Conservation (phyloP, 2,329 filamentous ascomycete species). For the Alternaria solani region DNA sequence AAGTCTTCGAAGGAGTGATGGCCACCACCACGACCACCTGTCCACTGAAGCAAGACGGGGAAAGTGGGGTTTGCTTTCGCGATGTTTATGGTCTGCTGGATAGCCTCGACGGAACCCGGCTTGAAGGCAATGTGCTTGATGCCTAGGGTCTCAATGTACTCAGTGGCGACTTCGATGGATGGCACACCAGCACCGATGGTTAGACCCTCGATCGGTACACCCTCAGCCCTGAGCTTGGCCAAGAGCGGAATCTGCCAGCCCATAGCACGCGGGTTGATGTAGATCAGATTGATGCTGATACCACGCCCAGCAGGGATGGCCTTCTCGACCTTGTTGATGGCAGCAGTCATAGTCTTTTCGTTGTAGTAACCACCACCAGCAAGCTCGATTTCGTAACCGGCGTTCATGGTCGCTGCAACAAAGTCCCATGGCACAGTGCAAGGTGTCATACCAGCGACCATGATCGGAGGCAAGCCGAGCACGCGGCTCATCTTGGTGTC, state of each 20-base stretch:
- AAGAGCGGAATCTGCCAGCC: constrained; percentile 63
- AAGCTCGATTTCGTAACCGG: constrained; percentile 59
- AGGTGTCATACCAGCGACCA: constrained; percentile 61
- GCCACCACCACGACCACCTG: constrained; percentile 59
- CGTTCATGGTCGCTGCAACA: constrained; percentile 63
- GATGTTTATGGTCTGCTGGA: constrained; percentile 58
- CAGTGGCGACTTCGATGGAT: constrained; percentile 57
- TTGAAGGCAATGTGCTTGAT: constrained; percentile 60
- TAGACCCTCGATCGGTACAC: constrained; percentile 57
- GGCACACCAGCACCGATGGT: constrained; percentile 60
- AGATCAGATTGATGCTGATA: constrained; percentile 63
- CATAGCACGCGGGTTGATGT: constrained; percentile 62
- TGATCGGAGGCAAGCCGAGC: constrained; percentile 57
- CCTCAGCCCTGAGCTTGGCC: constrained; percentile 56
- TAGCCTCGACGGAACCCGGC: constrained; percentile 56
- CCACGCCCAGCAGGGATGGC: constrained; percentile 58
- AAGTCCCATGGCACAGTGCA: constrained; percentile 60
- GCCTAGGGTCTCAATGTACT: constrained; percentile 65
- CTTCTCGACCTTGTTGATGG: constrained; percentile 56
- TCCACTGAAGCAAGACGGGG: constrained; percentile 60
- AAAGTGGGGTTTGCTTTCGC: constrained; percentile 57
- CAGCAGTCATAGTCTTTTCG: constrained; percentile 54
- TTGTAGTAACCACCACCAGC: constrained; percentile 62
- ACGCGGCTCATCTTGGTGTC: constrained; percentile 77
- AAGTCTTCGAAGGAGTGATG: constrained; percentile 62